A percentile compares a stretch with the other conserved stretches of the same genome.
Conservation (phyloP, 2,329 filamentous ascomycete genomes). For the Aspergillus ustus region DNA sequence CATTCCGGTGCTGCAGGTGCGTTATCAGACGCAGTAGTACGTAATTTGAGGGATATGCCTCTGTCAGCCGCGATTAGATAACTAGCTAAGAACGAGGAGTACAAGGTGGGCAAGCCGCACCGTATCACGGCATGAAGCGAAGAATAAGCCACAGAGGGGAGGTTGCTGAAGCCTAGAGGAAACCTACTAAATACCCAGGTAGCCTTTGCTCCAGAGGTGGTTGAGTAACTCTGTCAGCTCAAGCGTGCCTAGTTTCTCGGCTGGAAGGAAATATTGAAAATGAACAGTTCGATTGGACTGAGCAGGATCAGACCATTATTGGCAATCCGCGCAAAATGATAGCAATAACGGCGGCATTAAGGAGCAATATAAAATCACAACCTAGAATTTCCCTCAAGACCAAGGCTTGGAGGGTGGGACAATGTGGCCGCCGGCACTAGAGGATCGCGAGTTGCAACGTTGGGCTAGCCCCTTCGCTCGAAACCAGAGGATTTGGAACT, state of each 20-base stretch:
- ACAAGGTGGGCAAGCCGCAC: neutral
- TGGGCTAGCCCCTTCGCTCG: neutral
- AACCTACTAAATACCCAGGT: neutral
- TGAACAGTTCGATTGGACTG: neutral
- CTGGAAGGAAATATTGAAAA: neutral
- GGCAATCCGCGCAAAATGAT: neutral
- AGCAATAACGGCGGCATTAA: neutral
- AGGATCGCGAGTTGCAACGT: slow-evolving; percentile 14
- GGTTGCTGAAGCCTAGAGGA: neutral
- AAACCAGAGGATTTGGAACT: slow-evolving; percentile 1
- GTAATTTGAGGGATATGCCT: slow-evolving; percentile 3
- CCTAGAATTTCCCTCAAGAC: slow-evolving; percentile 2
- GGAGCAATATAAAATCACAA: slow-evolving; percentile 1
- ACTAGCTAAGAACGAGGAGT: neutral
- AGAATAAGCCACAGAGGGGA: neutral
- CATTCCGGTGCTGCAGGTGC: slow-evolving; percentile 4
- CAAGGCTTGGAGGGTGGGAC: slow-evolving; percentile 20
- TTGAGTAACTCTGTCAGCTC: neutral
- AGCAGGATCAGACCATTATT: neutral
- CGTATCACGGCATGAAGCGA: slow-evolving; percentile 6
- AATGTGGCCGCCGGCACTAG: slow-evolving; percentile 23
- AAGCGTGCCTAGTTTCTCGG: neutral
- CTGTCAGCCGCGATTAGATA: neutral
- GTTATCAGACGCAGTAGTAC: slow-evolving; percentile 12
- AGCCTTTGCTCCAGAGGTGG: neutral